Percentiles rank a stretch among this genome's conserved stretches.
These are phyloP conservation scores for Neurospora cerealis DNA, from an alignment of 495 filamentous ascomycete species.

Conservation along the genomic window DNA sequence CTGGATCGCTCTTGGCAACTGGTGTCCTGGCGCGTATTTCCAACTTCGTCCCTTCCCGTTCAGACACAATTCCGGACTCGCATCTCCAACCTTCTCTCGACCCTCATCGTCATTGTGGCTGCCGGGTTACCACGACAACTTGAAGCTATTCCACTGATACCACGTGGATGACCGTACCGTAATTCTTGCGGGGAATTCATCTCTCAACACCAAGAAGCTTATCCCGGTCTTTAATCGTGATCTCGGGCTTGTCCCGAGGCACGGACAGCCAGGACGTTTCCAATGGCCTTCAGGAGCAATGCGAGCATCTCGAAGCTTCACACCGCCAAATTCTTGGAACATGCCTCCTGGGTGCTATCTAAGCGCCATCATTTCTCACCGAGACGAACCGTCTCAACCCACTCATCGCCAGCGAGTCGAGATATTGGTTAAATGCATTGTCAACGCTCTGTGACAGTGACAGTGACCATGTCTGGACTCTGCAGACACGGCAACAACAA, in stretches of 20 bases:
- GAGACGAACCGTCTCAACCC: not conserved
- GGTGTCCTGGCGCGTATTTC: conserved; percentile 37
- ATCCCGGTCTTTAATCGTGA: not conserved
- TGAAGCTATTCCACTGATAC: not conserved
- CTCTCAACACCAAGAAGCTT: not conserved
- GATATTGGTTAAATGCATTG: conserved; percentile 10
- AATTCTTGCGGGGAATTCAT: not conserved
- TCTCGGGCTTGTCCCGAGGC: not conserved
- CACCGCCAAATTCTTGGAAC: not conserved
- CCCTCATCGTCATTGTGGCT: not conserved
- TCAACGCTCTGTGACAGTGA: conserved; percentile 12
- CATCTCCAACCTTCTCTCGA: not conserved
- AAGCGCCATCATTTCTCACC: not conserved
- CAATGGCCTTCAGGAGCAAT: not conserved
- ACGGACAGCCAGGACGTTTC: not conserved
- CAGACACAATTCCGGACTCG: not conserved
- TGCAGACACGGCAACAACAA: not conserved
- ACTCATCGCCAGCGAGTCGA: not conserved
- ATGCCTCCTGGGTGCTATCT: not conserved
- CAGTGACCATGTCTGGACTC: conserved; percentile 2
- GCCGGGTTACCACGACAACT: not conserved
- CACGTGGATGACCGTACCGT: not conserved
- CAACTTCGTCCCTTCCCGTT: conserved; percentile 6
- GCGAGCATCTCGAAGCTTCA: not conserved
- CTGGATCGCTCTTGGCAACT: conserved; percentile 24